phyloP scores from a whole-genome alignment of 768 basidiomycete genomes.

The Pleurotus tuoliensis region DNA sequence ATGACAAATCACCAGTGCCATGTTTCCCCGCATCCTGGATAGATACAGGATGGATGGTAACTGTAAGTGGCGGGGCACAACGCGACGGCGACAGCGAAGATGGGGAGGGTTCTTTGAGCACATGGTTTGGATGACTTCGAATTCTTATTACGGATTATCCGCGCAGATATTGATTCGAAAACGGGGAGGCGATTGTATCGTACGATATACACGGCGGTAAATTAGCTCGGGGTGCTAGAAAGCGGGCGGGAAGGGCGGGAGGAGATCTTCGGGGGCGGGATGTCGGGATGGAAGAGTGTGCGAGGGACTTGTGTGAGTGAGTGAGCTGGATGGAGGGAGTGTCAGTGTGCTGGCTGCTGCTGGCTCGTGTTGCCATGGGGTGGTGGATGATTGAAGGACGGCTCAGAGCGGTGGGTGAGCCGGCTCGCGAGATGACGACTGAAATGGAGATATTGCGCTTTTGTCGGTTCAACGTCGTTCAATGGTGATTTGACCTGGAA shows the following conservation, averaged over 20 bases:
- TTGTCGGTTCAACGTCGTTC: background rate
- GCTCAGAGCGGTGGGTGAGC: background rate
- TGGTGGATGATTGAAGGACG: background rate
- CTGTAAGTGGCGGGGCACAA: slow-evolving; percentile 2
- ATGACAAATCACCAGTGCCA: too few relatives aligned
- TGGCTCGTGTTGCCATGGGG: slow-evolving; percentile 6
- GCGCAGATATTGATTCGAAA: too few relatives aligned
- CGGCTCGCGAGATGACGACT: background rate
- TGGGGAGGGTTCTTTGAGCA: background rate
- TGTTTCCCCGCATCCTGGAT: background rate
- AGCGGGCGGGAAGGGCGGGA: too few relatives aligned
- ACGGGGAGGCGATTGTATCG: too few relatives aligned
- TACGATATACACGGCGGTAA: too few relatives aligned
- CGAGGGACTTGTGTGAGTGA: background rate
- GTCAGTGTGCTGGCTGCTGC: background rate
- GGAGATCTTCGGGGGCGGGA: too few relatives aligned
- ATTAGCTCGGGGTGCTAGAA: too few relatives aligned
- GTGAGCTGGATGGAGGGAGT: background rate
- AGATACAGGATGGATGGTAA: slow-evolving; percentile 1
- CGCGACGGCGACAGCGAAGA: background rate
- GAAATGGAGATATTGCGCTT: slow-evolving; percentile 9
- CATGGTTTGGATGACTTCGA: too few relatives aligned
- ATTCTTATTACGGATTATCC: too few relatives aligned
- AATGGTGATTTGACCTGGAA: slow-evolving; percentile 3
- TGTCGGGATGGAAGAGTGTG: too few relatives aligned